Base-by-base conservation (phyloP, 805 yeast genomes). In the Dipodascopsis uninucleata region DNA sequence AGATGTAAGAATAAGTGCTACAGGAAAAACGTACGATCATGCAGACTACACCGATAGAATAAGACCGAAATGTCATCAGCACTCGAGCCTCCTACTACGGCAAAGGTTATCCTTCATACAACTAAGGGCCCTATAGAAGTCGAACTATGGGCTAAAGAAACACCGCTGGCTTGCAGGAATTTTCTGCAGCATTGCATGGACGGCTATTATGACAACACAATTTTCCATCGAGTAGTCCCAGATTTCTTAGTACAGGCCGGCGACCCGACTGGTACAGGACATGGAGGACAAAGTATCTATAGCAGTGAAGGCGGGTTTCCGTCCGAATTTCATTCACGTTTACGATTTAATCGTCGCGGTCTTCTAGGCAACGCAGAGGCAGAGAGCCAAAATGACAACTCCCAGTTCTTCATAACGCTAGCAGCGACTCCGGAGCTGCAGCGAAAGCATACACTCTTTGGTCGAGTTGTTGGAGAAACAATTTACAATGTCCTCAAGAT, bases 101-200 rank as follows among this genome's bases (percentile, higher is more conserved):
- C 82, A 3, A 75, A 74, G 52, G 81, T 79, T n/a, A 60, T 68
- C 2, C 49, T 84, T 2, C 54, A 61, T 14, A 82, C 90, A 0
- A 65, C 75, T 2, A 78, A 76, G 43, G 90, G 90, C 0, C 63
- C 68, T 2, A 61, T 83, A 0, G 76, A 71, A 21, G 61, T 82
- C 1, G 88, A 79, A 45, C 60, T 83, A 5, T 84, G 82, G 79
- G 85, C 88, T 9, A 77, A 77, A 53, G 86, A 84, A 58, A 62
- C 75, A 2, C 87, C 88, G 0, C 49, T 52, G 0, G 70, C 78
- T 1, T 58, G 74, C 24, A 57, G 70, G 28, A 56, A 58, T 29
- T 81, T 83, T 53, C 58, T 83, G n/a, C 67, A 69, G 39, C 68
- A 66, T 28, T 75, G 82, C 52, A 32, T 69, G 12, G 63, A 72